Evolutionary conservation across 78 protist genomes (phyloP).

Genomic region (Pigoraptor vietnamica): DNA sequence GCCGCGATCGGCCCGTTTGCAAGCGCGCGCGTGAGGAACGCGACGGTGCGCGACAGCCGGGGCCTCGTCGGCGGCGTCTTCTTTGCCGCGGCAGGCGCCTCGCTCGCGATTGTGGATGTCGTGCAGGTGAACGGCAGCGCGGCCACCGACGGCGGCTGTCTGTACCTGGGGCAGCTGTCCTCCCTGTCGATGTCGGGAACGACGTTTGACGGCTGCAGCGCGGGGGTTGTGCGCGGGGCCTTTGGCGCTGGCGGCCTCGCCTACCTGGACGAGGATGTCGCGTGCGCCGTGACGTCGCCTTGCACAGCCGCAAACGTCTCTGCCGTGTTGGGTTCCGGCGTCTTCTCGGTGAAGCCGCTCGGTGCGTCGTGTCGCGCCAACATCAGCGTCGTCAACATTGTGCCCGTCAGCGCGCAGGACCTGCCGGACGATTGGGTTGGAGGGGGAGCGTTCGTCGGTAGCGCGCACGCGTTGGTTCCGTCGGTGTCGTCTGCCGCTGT

Average conservation of each 20-base stretch:
- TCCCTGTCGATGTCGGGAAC: not conserved
- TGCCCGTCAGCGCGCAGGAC: not conserved
- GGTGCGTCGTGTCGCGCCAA: not conserved
- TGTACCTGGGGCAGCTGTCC: not conserved
- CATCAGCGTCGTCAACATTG: not conserved
- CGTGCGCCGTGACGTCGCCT: not conserved
- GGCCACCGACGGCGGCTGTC: not conserved
- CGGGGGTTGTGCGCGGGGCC: not conserved
- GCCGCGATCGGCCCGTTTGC: not conserved
- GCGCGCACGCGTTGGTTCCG: not conserved
- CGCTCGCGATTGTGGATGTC: not conserved
- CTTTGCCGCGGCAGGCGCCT: not conserved
- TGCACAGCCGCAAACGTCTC: not conserved
- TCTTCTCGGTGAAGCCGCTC: not conserved
- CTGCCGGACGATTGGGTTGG: not conserved
- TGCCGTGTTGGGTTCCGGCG: not conserved
- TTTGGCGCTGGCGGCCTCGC: not conserved
- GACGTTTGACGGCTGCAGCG: not conserved
- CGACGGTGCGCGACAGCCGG: not conserved
- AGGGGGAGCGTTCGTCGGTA: not conserved
- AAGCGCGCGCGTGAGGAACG: not conserved
- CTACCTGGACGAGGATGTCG: not conserved
- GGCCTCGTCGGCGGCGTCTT: not conserved
- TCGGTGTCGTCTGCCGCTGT: not conserved
- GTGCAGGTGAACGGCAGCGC: not conserved